Conservation (phyloP, 306 rosid species). For the Acmispon strigosus region DNA sequence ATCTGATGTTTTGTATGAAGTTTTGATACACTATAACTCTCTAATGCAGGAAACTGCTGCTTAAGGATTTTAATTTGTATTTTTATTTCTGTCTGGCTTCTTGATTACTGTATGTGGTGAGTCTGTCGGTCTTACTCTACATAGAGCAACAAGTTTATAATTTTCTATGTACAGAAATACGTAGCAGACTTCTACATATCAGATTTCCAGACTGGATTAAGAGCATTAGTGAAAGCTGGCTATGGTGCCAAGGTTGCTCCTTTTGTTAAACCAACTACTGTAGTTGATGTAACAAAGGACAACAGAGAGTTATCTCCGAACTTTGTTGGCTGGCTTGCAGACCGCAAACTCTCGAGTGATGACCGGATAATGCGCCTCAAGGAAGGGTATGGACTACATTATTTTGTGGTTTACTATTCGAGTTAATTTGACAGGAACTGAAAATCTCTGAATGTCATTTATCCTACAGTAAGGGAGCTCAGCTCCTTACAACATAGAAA, state of each 20-base stretch:
- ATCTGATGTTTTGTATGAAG: background rate
- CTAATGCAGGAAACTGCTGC: background rate
- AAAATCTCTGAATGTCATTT: background rate
- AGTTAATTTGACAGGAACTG: background rate
- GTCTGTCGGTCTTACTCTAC: background rate
- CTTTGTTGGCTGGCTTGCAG: conserved; percentile 84
- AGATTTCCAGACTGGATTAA: conserved; percentile 91
- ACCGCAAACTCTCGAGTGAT: conserved; percentile 77
- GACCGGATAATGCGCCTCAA: conserved; percentile 86
- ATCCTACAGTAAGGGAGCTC: background rate
- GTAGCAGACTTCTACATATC: conserved; percentile 91
- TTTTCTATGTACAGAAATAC: conserved; percentile 56
- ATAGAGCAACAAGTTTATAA: conserved; percentile 4
- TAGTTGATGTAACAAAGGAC: conserved; percentile 63
- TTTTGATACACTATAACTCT: background rate
- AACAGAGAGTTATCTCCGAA: conserved; percentile 81
- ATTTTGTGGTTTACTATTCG: background rate
- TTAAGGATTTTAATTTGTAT: background rate
- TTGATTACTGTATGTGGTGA: background rate
- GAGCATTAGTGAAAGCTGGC: conserved; percentile 95
- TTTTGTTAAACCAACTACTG: conserved; percentile 73
- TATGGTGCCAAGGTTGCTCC: conserved; percentile 93
- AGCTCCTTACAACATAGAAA: background rate
- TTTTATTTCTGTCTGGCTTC: background rate
- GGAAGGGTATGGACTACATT: conserved; percentile 70